Evolutionary conservation across 2,329 filamentous ascomycete species (phyloP).

Genomic region (Exophiala sideris): DNA sequence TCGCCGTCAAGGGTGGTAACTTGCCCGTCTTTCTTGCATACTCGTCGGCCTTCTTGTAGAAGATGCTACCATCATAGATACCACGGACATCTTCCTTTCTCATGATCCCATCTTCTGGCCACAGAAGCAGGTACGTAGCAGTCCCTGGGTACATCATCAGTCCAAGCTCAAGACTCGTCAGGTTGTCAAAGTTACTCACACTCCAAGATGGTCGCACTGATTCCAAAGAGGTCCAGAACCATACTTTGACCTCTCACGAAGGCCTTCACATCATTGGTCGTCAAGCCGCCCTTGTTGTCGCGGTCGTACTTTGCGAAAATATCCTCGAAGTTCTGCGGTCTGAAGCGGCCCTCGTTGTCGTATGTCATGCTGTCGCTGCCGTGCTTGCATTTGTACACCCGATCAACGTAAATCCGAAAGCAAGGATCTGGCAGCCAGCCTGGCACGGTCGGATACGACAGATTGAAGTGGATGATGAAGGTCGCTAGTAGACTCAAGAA

Average conservation of each 20-base stretch:
- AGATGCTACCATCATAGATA: slow-evolving; percentile 28
- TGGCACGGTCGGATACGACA: slow-evolving; percentile 49
- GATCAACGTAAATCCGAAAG: slow-evolving; percentile 41
- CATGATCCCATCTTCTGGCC: slow-evolving; percentile 31
- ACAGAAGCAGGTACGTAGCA: slow-evolving; percentile 32
- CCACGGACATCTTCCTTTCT: slow-evolving; percentile 32
- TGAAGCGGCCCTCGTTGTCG: slow-evolving; percentile 46
- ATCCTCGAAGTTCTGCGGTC: slow-evolving; percentile 48
- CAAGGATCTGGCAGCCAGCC: slow-evolving; percentile 45
- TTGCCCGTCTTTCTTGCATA: neutral
- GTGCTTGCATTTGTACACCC: slow-evolving; percentile 44
- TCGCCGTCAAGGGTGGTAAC: neutral
- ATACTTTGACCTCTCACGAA: slow-evolving; percentile 41
- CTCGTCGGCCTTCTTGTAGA: neutral
- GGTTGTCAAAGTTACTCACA: slow-evolving; percentile 27
- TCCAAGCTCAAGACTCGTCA: neutral
- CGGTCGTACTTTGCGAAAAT: slow-evolving; percentile 47
- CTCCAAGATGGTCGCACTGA: slow-evolving; percentile 45
- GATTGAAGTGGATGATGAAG: slow-evolving; percentile 48
- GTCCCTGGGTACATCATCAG: slow-evolving; percentile 15
- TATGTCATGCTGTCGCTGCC: slow-evolving; percentile 43
- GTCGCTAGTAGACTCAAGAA: slow-evolving; percentile 44
- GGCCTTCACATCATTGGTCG: slow-evolving; percentile 37
- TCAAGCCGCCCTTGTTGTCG: slow-evolving; percentile 38
- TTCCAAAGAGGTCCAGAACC: slow-evolving; percentile 43